Percentiles rank a stretch among this genome's conserved stretches.
phyloP scores from a whole-genome alignment of 2,329 filamentous ascomycete species.

The Whalleya microplaca region DNA sequence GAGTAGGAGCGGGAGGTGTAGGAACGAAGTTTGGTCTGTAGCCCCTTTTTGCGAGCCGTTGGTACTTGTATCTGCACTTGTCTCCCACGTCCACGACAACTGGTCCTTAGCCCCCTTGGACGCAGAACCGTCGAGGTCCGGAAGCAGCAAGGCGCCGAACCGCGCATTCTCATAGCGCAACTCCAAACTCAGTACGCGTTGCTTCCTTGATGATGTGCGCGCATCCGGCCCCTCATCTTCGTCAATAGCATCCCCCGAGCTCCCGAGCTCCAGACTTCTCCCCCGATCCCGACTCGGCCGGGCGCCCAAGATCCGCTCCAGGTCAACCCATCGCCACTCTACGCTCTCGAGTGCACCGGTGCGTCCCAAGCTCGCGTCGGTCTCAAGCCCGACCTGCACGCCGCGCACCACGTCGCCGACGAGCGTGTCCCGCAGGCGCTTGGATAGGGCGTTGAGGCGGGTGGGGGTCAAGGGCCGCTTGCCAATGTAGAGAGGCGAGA shows the following conservation, averaged over 20 bases:
- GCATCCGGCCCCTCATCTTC: constrained; percentile 1
- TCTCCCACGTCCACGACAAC: constrained; percentile 28
- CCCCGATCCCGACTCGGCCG: constrained; percentile 1
- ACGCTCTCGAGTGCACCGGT: constrained; percentile 52
- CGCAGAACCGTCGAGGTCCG: constrained; percentile 30
- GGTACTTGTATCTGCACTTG: neutral
- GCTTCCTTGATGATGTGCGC: neutral
- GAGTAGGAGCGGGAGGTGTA: constrained; percentile 56
- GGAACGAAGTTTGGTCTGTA: constrained; percentile 38
- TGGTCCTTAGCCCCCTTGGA: no score
- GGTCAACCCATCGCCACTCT: constrained; percentile 50
- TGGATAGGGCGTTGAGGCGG: constrained; percentile 49
- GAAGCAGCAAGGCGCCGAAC: constrained; percentile 56
- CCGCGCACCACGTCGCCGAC: constrained; percentile 65
- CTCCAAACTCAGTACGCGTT: constrained; percentile 45
- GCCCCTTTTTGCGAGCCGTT: neutral
- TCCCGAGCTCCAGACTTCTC: constrained; percentile 22
- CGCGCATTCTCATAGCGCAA: constrained; percentile 57
- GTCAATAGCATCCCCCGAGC: constrained; percentile 6
- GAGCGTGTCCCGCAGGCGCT: constrained; percentile 56
- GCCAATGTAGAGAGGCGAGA: constrained; percentile 57
- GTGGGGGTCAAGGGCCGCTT: constrained; percentile 40
- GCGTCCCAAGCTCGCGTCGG: constrained; percentile 42
- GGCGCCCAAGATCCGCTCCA: constrained; percentile 33
- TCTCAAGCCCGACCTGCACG: constrained; percentile 51